phyloP scores from a whole-genome alignment of 2,329 filamentous ascomycete genomes.

The Zarea fungicola region DNA sequence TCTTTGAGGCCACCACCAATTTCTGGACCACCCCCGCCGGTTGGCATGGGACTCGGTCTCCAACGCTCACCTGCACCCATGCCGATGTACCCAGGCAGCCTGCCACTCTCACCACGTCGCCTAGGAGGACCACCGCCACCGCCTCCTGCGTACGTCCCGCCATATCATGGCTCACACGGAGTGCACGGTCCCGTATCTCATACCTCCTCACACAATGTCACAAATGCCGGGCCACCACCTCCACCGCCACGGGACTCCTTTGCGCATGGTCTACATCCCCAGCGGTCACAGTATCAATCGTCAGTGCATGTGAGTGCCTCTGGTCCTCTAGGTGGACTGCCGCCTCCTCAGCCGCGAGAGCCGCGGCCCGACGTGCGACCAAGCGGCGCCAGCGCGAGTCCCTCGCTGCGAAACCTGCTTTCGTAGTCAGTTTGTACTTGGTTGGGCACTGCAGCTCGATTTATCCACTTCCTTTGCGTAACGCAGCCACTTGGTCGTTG shows the following conservation, averaged over 20 bases:
- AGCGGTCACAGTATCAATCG: conserved; percentile 33
- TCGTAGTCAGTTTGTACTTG: too few relatives aligned
- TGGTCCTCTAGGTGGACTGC: conserved; percentile 26
- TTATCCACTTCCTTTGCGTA: too few relatives aligned
- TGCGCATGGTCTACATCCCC: conserved; percentile 37
- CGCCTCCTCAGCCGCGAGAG: conserved; percentile 24
- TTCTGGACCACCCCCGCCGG: conserved; percentile 36
- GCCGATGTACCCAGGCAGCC: conserved; percentile 38
- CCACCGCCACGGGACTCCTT: conserved; percentile 28
- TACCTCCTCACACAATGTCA: conserved; percentile 23
- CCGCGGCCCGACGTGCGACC: conserved; percentile 38
- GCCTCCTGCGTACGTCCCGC: conserved; percentile 33
- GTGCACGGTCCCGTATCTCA: conserved; percentile 1
- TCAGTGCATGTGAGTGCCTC: conserved; percentile 40
- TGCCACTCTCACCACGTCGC: conserved; percentile 45
- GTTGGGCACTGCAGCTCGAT: too few relatives aligned
- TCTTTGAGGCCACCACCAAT: conserved; percentile 47
- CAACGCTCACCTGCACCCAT: conserved; percentile 26
- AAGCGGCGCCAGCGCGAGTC: conserved; percentile 70
- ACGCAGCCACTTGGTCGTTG: too few relatives aligned
- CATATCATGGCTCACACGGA: conserved; percentile 23
- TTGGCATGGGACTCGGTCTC: conserved; percentile 35
- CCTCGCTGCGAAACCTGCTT: conserved; percentile 68
- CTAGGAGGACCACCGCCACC: conserved; percentile 37
- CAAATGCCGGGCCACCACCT: conserved; percentile 30